Conservation (phyloP, 164 flowering plant genomes). For the Berberis thunbergii region DNA sequence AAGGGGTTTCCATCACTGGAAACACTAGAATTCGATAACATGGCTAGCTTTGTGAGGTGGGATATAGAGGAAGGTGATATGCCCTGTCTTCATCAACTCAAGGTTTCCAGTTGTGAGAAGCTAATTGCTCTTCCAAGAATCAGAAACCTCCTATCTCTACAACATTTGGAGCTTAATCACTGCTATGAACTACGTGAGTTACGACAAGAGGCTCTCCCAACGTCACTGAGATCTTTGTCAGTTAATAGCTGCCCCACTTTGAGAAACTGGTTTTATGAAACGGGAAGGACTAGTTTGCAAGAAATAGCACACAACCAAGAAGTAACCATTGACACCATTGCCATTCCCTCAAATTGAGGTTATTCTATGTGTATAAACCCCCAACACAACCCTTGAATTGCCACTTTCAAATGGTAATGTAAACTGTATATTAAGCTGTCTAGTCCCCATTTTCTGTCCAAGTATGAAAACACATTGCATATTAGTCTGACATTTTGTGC, state of each 20-base stretch:
- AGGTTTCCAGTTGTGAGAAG: background rate
- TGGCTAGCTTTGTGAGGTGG: background rate
- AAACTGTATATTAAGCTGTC: too few relatives aligned
- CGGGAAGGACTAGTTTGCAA: background rate
- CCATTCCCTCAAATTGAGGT: too few relatives aligned
- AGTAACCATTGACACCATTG: background rate
- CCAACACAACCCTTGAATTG: too few relatives aligned
- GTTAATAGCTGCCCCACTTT: background rate
- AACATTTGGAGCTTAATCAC: background rate
- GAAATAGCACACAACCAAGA: background rate
- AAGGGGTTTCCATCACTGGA: slow-evolving; percentile 5
- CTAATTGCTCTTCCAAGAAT: background rate
- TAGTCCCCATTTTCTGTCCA: too few relatives aligned
- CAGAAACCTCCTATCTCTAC: background rate
- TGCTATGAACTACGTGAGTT: background rate
- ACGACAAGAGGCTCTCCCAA: background rate
- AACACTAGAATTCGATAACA: slow-evolving; percentile 2
- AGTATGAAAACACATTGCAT: too few relatives aligned
- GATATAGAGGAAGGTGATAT: slow-evolving; percentile 1
- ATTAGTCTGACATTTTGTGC: too few relatives aligned
- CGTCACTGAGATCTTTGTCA: background rate
- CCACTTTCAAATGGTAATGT: too few relatives aligned
- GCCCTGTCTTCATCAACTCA: background rate
- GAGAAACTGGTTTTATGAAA: background rate
- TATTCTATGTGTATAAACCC: too few relatives aligned